Base-by-base conservation (phyloP, 768 basidiomycete genomes). In the Xerocomus brunneocitrinus region DNA sequence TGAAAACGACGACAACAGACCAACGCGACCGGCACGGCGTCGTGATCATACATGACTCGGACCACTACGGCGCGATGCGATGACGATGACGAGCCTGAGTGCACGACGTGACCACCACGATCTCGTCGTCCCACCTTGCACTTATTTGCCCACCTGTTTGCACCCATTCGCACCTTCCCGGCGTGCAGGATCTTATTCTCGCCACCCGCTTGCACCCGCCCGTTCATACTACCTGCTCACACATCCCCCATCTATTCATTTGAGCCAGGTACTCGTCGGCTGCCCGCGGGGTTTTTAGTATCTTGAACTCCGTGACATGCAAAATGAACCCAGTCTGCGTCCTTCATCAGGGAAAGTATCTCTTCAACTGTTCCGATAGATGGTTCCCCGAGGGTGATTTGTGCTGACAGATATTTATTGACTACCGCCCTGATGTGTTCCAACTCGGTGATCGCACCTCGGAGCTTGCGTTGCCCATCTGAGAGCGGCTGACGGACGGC, bases 231-330 rank as follows among this genome's bases (percentile, higher is more conserved):
- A 19, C 19, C 19, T 19, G 19, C 19, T 19, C 19, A 19, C 19
- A 19, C 19, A 19, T 19, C 19, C 19, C 1, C 19, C 19, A 19
- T 19, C 19, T 19, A 19, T 19, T 19, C 19, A 19, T 19, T 19
- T 19, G 19, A 19, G 19, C 19, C 19, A 19, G 19, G 19, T 19
- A 19, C 19, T 19, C 19, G 19, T 19, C 19, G 19, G 19, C 19
- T 19, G 19, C 19, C 19, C 19, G 19, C 19, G 0, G 53, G 56
- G 13, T 62, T 50, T 14, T 24, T 16, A 0, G 38, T 7, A 30
- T 63, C 56, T 41, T 67, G 66, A 13, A 45, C 24, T 0, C 67
- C 71, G 31, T 72, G 71, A 31, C 68, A 70, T 25, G 66, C 65
- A 31, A 73, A 58, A 51, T 72, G 71, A 8, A 42, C 48, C 58